Evolutionary conservation across 495 filamentous ascomycete species (phyloP).

Genomic region (Rostrohypoxylon terebratum): DNA sequence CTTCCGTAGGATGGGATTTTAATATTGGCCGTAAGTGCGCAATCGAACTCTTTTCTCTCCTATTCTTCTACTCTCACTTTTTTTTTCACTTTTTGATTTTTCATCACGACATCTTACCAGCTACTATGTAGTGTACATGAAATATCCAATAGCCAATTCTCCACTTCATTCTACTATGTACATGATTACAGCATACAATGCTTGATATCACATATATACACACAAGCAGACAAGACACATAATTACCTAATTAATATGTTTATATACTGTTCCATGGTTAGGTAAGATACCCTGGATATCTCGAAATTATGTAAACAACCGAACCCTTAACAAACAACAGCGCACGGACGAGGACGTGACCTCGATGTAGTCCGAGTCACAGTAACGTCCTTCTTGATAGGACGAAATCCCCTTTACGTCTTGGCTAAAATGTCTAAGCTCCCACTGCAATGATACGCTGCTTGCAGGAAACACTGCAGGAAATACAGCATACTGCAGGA

Average conservation of each 20-base stretch:
- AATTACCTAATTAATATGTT: too few relatives aligned
- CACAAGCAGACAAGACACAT: too few relatives aligned
- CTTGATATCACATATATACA: background rate
- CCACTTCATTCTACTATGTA: background rate
- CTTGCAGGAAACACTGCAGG: constrained; percentile 37
- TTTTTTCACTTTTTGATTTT: background rate
- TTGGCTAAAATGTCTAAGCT: constrained; percentile 30
- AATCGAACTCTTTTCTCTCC: constrained; percentile 13
- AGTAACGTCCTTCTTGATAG: constrained; percentile 20
- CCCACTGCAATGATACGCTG: constrained; percentile 35
- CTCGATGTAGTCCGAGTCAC: constrained; percentile 35
- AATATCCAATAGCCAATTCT: background rate
- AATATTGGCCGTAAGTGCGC: background rate
- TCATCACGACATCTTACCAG: constrained; percentile 4
- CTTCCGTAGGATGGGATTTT: constrained; percentile 5
- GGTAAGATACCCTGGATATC: background rate
- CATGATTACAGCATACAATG: background rate
- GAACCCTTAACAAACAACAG: constrained; percentile 14
- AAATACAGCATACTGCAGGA: constrained; percentile 37
- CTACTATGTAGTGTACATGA: too few relatives aligned
- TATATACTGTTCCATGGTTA: too few relatives aligned
- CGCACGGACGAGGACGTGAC: constrained; percentile 29
- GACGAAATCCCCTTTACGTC: constrained; percentile 5
- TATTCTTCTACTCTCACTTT: background rate
- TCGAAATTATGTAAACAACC: constrained; percentile 19